Conservation (phyloP, 1,139 yeast genomes). For the Candida labiduridarum region DNA sequence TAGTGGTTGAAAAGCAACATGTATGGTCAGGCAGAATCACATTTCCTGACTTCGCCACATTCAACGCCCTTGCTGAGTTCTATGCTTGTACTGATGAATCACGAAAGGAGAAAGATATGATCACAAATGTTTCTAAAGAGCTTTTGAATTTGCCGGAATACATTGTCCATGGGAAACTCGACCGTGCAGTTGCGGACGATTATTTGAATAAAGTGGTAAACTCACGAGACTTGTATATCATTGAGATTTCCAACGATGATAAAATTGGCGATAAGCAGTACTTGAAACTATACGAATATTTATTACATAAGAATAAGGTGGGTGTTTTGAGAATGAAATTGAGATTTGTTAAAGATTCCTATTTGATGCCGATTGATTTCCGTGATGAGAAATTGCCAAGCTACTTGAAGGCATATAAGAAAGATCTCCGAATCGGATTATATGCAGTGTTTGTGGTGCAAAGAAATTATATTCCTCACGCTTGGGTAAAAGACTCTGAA, state of each 20-base stretch:
- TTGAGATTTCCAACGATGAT: slow-evolving; percentile 34
- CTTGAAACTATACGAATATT: slow-evolving; percentile 55
- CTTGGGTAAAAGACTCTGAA: background rate
- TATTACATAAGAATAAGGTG: slow-evolving; percentile 49
- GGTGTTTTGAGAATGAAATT: slow-evolving; percentile 60
- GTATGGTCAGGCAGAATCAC: slow-evolving; percentile 61
- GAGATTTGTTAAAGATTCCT: slow-evolving; percentile 63
- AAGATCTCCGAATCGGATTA: slow-evolving; percentile 31
- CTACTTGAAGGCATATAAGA: slow-evolving; percentile 24
- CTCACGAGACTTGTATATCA: slow-evolving; percentile 53
- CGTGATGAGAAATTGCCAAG: slow-evolving; percentile 28
- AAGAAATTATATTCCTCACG: slow-evolving; percentile 36
- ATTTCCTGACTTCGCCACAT: slow-evolving; percentile 57
- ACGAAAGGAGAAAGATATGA: slow-evolving; percentile 28
- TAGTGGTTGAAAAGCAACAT: slow-evolving; percentile 9
- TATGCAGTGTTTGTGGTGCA: slow-evolving; percentile 51
- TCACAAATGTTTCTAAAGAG: slow-evolving; percentile 34
- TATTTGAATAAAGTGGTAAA: slow-evolving; percentile 53
- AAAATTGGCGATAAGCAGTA: slow-evolving; percentile 25
- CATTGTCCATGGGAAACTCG: slow-evolving; percentile 66
- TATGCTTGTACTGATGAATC: slow-evolving; percentile 37
- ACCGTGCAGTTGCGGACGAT: slow-evolving; percentile 52
- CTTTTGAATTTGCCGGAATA: slow-evolving; percentile 35
- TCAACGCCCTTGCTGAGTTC: slow-evolving; percentile 47
- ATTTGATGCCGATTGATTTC: slow-evolving; percentile 52